Base-by-base conservation (phyloP, 306 rosid genomes). In the Carpinus viminea region DNA sequence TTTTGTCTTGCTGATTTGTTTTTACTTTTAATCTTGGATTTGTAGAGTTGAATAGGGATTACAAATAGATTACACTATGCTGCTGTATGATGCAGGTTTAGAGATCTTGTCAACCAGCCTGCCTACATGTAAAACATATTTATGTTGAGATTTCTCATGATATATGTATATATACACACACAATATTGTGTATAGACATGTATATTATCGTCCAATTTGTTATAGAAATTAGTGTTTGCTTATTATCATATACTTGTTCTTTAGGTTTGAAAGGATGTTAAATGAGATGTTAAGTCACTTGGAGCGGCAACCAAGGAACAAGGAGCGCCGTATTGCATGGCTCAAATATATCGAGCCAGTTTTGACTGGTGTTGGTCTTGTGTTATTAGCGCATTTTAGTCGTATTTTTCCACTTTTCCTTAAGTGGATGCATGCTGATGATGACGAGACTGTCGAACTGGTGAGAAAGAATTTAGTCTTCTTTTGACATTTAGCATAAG, bases 301-400 rank as follows among this genome's bases (percentile, higher is more conserved):
- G 89, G 98, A 95, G 86, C 96, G 98, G 75, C 97, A 87, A 74
- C 97, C 98, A 57, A 88, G 90, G 75, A 89, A 91, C 85, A 92
- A 82, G 89, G 97, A 95, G 64, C 97, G 97, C 15, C 93, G 98
- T 72, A 76, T 92, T 81, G 87, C 85, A 28, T 95, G 98, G 98
- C 98, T 95, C 81, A 86, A 87, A 84, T 83, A 73, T 85, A 78
- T 80, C 6, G 92, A 85, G 70, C 81, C 90, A 31, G 80, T 92
- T 75, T 85, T 95, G 78, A 84, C 78, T 74, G 83, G 87, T 74
- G 86, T 87, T 76, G 97, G 97, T 66, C 83, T 94, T 54, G 74
- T 91, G 80, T 75, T 95, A 80, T 88, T 92, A 83, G 98, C 97
- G 70, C 92, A 95, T 85, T 90, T 90, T 73, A 92, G 98, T 87